These are phyloP conservation scores for Leccinum proliferum DNA, from an alignment of 1,284 basidiomycete species.

Conservation along the genomic window DNA sequence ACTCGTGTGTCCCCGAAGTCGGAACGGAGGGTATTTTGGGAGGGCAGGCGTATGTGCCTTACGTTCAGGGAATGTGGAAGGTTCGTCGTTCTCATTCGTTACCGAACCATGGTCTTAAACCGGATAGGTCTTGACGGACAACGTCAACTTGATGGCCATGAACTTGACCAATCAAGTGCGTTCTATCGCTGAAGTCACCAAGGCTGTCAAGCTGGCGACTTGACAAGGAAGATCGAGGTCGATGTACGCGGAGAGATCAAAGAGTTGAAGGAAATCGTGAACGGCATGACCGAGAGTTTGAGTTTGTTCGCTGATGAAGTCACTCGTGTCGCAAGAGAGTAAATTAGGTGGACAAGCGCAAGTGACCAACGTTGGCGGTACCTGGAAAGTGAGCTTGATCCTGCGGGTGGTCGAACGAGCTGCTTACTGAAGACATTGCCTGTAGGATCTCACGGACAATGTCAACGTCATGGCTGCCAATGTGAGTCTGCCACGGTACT, in stretches of 20 bases:
- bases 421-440: neutral
- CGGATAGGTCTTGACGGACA: constrained; percentile 61
- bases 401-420: constrained; percentile 5
- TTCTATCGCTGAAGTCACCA: constrained; percentile 81
- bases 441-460: constrained; percentile 84
- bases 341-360: constrained; percentile 82
- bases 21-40: constrained; percentile 96
- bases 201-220: constrained; percentile 85
- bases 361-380: constrained; percentile 91
- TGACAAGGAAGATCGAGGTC: constrained; percentile 88
- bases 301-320: constrained; percentile 88
- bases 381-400: constrained; percentile 76
- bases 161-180: constrained; percentile 92
- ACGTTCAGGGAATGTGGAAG: constrained; percentile 92
- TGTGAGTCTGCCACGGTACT: constrained; percentile 37
- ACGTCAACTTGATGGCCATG: constrained; percentile 88
- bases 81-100: constrained; percentile 31
- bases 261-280: constrained; percentile 83
- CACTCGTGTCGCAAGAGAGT: constrained; percentile 82
- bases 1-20: constrained; percentile 84
- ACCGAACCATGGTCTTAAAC: neutral
- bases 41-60: constrained; percentile 86
- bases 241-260: constrained; percentile 89
- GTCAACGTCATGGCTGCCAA: constrained; percentile 88
- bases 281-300: constrained; percentile 87